Conservation (phyloP, 2,329 filamentous ascomycete species). For the Fusarium circinatum region DNA sequence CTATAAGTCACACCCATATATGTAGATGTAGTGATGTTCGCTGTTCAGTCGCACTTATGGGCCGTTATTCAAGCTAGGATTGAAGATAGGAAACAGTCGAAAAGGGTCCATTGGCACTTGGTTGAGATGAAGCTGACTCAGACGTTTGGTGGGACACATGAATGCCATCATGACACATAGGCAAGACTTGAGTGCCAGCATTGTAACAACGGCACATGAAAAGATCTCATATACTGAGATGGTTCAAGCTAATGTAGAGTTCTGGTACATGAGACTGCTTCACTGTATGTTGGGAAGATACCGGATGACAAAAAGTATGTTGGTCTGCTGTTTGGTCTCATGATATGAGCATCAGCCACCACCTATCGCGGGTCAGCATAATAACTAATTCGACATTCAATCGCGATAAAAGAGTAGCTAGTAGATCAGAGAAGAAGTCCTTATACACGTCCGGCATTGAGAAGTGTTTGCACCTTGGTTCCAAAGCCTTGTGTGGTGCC, state of each 20-base stretch:
- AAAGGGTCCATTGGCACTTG: fast-evolving
- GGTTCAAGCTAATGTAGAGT: fast-evolving
- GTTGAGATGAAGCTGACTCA: background rate
- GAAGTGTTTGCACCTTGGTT: background rate
- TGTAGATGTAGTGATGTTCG: fast-evolving
- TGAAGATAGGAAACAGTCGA: fast-evolving
- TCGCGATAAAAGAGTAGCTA: no score
- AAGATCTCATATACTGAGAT: fast-evolving
- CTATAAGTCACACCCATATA: background rate
- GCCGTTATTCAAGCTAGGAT: fast-evolving
- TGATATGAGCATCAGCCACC: background rate
- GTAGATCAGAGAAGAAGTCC: fast-evolving
- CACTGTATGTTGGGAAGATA: fast-evolving
- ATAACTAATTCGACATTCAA: fast-evolving
- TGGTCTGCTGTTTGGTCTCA: background rate
- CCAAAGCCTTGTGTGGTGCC: background rate
- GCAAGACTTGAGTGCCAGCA: fast-evolving
- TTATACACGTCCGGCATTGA: fast-evolving
- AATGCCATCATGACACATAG: background rate
- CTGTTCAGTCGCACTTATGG: fast-evolving
- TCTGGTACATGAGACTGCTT: fast-evolving
- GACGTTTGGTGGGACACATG: no score
- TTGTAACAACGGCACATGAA: fast-evolving
- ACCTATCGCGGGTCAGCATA: background rate
- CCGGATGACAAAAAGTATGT: background rate